Percentiles rank a stretch among this genome's conserved stretches.
Evolutionary conservation across 2,329 filamentous ascomycete genomes (phyloP).

Genomic region (Lachnellula arida): DNA sequence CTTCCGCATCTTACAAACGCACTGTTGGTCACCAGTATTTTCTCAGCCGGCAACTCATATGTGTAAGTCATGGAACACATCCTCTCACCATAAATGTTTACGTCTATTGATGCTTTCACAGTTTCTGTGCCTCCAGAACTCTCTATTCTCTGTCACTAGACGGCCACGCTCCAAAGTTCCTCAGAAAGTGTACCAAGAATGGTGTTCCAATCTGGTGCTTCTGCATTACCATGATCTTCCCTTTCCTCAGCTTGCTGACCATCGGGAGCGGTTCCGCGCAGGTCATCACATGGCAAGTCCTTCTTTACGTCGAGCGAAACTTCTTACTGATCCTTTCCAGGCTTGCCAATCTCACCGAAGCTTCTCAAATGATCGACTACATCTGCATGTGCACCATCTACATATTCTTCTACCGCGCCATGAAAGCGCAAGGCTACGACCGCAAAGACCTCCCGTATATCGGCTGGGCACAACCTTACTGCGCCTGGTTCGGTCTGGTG

Average conservation of each 20-base stretch:
- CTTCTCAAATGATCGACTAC: constrained; percentile 70
- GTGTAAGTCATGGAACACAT: constrained; percentile 28
- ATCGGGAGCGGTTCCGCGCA: constrained; percentile 44
- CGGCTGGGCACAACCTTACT: constrained; percentile 56
- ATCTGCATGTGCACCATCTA: constrained; percentile 65
- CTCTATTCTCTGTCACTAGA: constrained; percentile 64
- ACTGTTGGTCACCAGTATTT: constrained; percentile 60
- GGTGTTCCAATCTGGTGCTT: constrained; percentile 60
- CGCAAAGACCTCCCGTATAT: constrained; percentile 63
- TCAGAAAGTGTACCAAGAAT: constrained; percentile 54
- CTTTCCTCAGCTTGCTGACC: constrained; percentile 66
- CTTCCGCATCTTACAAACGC: constrained; percentile 67
- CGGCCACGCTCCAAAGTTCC: constrained; percentile 59
- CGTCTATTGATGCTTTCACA: constrained; percentile 1
- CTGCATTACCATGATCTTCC: constrained; percentile 60
- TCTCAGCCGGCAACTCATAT: constrained; percentile 57
- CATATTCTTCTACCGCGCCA: constrained; percentile 64
- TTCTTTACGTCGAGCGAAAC: neutral
- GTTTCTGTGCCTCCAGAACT: constrained; percentile 62
- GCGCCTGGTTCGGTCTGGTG: constrained; percentile 53
- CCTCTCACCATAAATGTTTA: neutral
- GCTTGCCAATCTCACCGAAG: constrained; percentile 55
- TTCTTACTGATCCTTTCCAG: constrained; percentile 1
- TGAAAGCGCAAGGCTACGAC: constrained; percentile 61
- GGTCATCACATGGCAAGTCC: constrained; percentile 35